Percentiles rank a stretch among this genome's conserved stretches.
Evolutionary conservation across 768 basidiomycete species (phyloP).

Genomic region (Russula griseocarnosa): DNA sequence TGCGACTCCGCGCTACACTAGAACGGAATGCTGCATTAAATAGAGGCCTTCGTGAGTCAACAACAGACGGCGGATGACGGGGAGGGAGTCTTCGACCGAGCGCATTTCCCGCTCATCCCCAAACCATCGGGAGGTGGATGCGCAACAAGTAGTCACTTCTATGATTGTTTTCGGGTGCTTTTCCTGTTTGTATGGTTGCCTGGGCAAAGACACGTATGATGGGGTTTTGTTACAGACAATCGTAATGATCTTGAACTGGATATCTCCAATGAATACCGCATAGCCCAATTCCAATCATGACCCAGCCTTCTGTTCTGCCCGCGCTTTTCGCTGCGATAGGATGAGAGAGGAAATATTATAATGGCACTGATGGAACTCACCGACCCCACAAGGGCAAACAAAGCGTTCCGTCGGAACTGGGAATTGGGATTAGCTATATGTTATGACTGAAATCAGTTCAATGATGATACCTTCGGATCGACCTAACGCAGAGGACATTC

Average conservation of each 20-base stretch:
- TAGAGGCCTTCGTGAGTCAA: conserved; percentile 16
- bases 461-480: conserved; percentile 61
- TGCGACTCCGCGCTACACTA: conserved; percentile 57
- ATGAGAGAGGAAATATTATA: conserved; percentile 11
- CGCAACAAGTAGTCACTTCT: neutral
- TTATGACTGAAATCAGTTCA: conserved; percentile 10
- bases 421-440: conserved; percentile 12
- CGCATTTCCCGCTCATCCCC: neutral
- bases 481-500: conserved; percentile 45
- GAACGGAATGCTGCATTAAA: conserved; percentile 24
- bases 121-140: neutral
- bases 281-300: conserved; percentile 35
- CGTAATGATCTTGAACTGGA: conserved; percentile 4
- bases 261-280: conserved; percentile 4
- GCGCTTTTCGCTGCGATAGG: conserved; percentile 56
- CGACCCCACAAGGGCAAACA: conserved; percentile 67
- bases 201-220: conserved; percentile 26
- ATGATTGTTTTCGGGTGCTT: conserved; percentile 31
- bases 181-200: conserved; percentile 26
- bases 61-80: conserved; percentile 18
- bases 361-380: conserved; percentile 43
- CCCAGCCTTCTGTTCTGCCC: conserved; percentile 52
- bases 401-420: conserved; percentile 84
- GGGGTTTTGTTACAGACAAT: conserved; percentile 24
- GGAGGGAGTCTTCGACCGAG: neutral